A percentile compares a stretch with the other conserved stretches of the same genome.
phyloP scores from a whole-genome alignment of 345 rosid genomes.

The Luvunga scandens region DNA sequence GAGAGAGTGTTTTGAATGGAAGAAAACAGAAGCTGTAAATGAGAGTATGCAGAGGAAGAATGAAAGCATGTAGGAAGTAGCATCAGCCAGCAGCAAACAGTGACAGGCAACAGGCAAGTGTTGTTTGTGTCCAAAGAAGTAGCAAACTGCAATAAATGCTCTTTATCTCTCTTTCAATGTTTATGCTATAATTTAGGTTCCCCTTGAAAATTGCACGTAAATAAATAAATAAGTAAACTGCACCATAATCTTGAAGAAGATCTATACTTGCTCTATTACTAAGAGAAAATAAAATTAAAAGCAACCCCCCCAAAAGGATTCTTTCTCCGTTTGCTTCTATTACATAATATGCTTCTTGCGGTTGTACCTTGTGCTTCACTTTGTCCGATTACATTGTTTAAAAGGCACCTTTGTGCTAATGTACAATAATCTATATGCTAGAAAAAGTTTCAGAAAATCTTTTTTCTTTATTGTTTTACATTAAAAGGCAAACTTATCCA shows the following conservation, averaged over 20 bases:
- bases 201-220: neutral
- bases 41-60: constrained; percentile 30
- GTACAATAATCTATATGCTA: neutral
- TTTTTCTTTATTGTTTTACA: neutral
- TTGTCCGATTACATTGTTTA: neutral
- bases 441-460: neutral
- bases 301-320: neutral
- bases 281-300: neutral
- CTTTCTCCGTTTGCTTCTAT: neutral
- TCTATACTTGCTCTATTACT: no score
- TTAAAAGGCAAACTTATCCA: constrained; percentile 6
- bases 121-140: constrained; percentile 27
- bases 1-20: constrained; percentile 9
- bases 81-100: constrained; percentile 25
- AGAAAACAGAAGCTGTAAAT: constrained; percentile 18
- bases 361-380: neutral
- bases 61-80: constrained; percentile 39
- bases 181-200: neutral
- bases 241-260: neutral
- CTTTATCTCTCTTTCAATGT: constrained; percentile 14
- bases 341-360: neutral
- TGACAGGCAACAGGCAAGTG: constrained; percentile 29
- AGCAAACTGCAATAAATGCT: constrained; percentile 40
- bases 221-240: neutral
- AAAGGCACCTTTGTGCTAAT: neutral